phyloP scores from a whole-genome alignment of 2,329 filamentous ascomycete genomes.

The Claviceps spartinae region DNA sequence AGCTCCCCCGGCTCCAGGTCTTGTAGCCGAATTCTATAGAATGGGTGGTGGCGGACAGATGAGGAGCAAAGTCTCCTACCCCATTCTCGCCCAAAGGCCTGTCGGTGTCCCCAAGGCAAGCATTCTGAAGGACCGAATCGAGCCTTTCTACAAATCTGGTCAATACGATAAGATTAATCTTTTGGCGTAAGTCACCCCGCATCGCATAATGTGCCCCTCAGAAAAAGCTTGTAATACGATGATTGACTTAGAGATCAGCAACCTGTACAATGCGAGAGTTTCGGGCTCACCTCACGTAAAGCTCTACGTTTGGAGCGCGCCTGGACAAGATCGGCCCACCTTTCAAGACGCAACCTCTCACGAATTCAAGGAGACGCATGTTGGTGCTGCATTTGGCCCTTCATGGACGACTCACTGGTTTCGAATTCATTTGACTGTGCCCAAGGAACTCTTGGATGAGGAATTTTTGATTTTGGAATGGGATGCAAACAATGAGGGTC shows the following conservation, averaged over 20 bases:
- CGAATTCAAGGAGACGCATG: conserved; percentile 57
- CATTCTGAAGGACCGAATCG: conserved; percentile 75
- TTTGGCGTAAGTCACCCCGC: conserved; percentile 40
- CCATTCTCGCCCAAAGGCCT: conserved; percentile 36
- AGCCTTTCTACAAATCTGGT: conserved; percentile 64
- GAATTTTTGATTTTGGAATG: conserved; percentile 88
- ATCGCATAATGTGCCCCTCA: not conserved
- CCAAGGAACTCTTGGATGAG: conserved; percentile 56
- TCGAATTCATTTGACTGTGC: conserved; percentile 66
- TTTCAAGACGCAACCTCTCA: conserved; percentile 74
- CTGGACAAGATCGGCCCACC: conserved; percentile 62
- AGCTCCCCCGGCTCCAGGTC: conserved; percentile 22
- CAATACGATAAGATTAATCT: conserved; percentile 69
- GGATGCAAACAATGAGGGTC: conserved; percentile 89
- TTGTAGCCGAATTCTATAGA: conserved; percentile 17
- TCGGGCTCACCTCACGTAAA: conserved; percentile 66
- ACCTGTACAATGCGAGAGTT: conserved; percentile 25
- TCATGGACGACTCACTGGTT: conserved; percentile 99
- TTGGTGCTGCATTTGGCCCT: conserved; percentile 75
- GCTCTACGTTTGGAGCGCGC: conserved; percentile 76
- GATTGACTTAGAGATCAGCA: conserved; percentile 12
- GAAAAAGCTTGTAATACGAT: not conserved
- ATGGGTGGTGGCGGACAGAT: conserved; percentile 38
- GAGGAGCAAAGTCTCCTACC: conserved; percentile 36
- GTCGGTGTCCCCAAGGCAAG: conserved; percentile 69